Conservation (phyloP, 1,284 basidiomycete genomes). For the Cryptococcus jaspeensis region DNA sequence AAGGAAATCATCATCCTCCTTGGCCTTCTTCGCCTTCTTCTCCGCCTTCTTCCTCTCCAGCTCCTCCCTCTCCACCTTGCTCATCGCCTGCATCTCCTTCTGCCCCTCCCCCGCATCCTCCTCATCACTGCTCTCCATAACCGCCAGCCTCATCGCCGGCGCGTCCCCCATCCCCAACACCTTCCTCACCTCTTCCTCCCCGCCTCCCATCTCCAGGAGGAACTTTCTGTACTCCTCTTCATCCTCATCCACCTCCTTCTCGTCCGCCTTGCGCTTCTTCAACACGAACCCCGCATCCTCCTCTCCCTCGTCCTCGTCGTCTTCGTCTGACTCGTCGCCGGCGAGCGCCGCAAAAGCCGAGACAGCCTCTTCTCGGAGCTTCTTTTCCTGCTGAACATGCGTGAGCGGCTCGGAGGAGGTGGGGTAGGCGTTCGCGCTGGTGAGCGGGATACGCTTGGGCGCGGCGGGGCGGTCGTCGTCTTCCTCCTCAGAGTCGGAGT, state of each 20-base stretch:
- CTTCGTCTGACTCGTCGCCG: slow-evolving; percentile 57
- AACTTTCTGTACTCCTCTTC: slow-evolving; percentile 77
- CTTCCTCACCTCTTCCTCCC: slow-evolving; percentile 64
- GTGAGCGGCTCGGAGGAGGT: slow-evolving; percentile 55
- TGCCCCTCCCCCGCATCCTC: slow-evolving; percentile 66
- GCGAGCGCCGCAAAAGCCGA: slow-evolving; percentile 58
- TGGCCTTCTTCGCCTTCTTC: slow-evolving; percentile 37
- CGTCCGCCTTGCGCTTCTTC: slow-evolving; percentile 61
- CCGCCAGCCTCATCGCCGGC: slow-evolving; percentile 29
- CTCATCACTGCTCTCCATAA: slow-evolving; percentile 44
- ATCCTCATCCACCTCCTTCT: slow-evolving; percentile 71
- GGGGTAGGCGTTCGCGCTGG: background rate
- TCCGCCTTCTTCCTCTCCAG: slow-evolving; percentile 28
- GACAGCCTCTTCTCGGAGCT: slow-evolving; percentile 77
- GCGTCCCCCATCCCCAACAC: slow-evolving; percentile 52
- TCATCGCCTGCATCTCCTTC: slow-evolving; percentile 55
- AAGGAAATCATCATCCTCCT: slow-evolving; percentile 65
- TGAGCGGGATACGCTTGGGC: background rate
- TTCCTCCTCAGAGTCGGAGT: slow-evolving; percentile 18
- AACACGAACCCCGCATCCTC: slow-evolving; percentile 54
- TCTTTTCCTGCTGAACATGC: slow-evolving; percentile 74
- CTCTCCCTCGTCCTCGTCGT: slow-evolving; percentile 59
- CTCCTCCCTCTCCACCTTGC: slow-evolving; percentile 59
- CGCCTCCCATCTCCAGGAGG: slow-evolving; percentile 72
- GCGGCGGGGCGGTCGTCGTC: slow-evolving; percentile 58